phyloP scores from a whole-genome alignment of 2,329 filamentous ascomycete genomes.

The Ilyonectria robusta region DNA sequence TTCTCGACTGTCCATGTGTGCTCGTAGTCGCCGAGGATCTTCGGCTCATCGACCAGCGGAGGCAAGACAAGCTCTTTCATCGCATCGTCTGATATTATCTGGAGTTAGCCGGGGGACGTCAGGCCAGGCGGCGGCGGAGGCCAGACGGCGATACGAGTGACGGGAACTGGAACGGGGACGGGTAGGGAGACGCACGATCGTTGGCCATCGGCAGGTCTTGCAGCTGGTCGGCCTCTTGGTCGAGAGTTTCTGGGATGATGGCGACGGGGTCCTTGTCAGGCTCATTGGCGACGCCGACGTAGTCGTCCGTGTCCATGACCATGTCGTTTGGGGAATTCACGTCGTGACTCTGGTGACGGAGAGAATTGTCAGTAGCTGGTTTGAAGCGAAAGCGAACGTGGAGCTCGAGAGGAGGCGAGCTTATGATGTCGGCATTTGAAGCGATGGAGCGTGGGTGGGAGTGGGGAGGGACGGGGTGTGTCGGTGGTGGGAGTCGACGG shows the following conservation, averaged over 20 bases:
- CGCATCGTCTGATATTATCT: conserved; percentile 74
- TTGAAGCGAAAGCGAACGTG: conserved; percentile 37
- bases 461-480: conserved; percentile 34
- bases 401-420: conserved; percentile 34
- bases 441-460: conserved; percentile 30
- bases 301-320: conserved; percentile 69
- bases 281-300: conserved; percentile 64
- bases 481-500: conserved; percentile 24
- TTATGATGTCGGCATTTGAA: conserved; percentile 45
- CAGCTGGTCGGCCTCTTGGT: conserved; percentile 63
- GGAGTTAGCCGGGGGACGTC: conserved; percentile 38
- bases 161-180: conserved; percentile 3
- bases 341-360: conserved; percentile 62
- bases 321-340: conserved; percentile 70
- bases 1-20: conserved; percentile 90
- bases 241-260: conserved; percentile 68
- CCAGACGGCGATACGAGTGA: conserved; percentile 11
- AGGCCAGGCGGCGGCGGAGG: conserved; percentile 12
- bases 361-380: conserved; percentile 45
- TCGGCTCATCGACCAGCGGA: conserved; percentile 80
- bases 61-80: conserved; percentile 87
- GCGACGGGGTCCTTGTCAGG: conserved; percentile 66
- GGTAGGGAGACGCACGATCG: conserved; percentile 62
- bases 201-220: conserved; percentile 65
- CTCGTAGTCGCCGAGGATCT: conserved; percentile 81